Conservation (phyloP, 805 yeast species). For the Candida railenensis region DNA sequence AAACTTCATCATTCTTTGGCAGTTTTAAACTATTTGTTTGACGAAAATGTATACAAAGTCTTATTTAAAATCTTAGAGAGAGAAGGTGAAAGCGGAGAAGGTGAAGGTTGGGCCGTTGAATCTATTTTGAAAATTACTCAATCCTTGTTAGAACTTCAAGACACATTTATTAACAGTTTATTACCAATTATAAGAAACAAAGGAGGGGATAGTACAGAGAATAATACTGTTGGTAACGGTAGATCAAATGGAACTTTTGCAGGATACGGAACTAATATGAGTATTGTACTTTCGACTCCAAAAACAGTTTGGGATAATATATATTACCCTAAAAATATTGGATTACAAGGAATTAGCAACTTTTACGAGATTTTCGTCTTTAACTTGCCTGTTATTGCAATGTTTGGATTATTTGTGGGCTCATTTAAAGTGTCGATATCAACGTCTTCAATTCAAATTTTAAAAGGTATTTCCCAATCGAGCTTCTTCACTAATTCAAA, state of each 20-base stretch:
- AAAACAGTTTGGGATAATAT: constrained; percentile 26
- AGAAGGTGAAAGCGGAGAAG: constrained; percentile 57
- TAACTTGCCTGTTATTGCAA: constrained; percentile 70
- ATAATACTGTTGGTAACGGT: constrained; percentile 14
- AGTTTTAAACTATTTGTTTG: constrained; percentile 59
- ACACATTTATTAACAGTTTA: constrained; percentile 55
- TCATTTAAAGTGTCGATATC: constrained; percentile 52
- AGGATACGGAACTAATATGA: constrained; percentile 29
- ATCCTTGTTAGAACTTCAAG: constrained; percentile 52
- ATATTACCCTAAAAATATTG: constrained; percentile 42
- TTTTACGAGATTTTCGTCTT: constrained; percentile 72
- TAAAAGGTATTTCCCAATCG: constrained; percentile 49
- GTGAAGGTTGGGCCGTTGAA: constrained; percentile 21
- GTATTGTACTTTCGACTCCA: constrained; percentile 22
- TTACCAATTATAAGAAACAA: constrained; percentile 47
- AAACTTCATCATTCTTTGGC: constrained; percentile 72
- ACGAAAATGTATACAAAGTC: constrained; percentile 52
- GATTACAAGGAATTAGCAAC: constrained; percentile 60
- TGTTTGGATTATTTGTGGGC: constrained; percentile 74
- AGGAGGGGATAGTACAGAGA: constrained; percentile 4
- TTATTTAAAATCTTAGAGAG: constrained; percentile 56
- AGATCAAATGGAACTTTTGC: constrained; percentile 7
- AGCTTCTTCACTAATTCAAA: constrained; percentile 40
- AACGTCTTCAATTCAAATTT: constrained; percentile 48
- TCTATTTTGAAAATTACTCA: constrained; percentile 44